These are phyloP conservation scores for Nakaseomyces kungkrabaensis DNA, from an alignment of 1,139 yeast genomes.

Conservation along the genomic window DNA sequence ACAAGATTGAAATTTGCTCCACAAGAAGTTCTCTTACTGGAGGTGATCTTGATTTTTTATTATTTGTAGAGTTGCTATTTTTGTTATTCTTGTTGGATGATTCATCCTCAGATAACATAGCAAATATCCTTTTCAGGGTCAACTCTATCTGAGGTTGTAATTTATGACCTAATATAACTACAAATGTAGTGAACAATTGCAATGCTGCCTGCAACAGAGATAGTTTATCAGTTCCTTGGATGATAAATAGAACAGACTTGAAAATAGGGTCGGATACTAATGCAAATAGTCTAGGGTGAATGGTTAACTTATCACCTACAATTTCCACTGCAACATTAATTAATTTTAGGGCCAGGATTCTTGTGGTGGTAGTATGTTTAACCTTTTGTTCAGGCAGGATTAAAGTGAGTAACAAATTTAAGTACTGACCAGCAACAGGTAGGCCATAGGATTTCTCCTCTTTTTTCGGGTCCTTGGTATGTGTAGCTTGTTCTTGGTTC, in stretches of 20 bases:
- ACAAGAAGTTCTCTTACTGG: conserved; percentile 68
- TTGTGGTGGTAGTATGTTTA: conserved; percentile 79
- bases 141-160: conserved; percentile 62
- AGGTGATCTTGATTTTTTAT: conserved; percentile 29
- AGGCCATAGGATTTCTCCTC: conserved; percentile 29
- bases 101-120: conserved; percentile 39
- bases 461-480: too few relatives aligned
- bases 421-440: conserved; percentile 32
- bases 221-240: conserved; percentile 59
- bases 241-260: conserved; percentile 70
- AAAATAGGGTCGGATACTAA: conserved; percentile 71
- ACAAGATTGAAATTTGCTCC: conserved; percentile 72
- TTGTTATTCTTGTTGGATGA: conserved; percentile 9
- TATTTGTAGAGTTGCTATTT: conserved; percentile 7
- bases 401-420: conserved; percentile 73
- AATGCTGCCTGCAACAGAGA: conserved; percentile 65
- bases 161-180: conserved; percentile 47
- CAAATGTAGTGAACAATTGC: conserved; percentile 61
- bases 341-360: conserved; percentile 71
- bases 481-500: background rate
- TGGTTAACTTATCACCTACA: conserved; percentile 57
- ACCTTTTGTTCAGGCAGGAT: conserved; percentile 74
- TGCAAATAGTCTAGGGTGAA: conserved; percentile 56
- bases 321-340: conserved; percentile 76
- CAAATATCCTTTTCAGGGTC: conserved; percentile 49